Base-by-base conservation (phyloP, 169 alveolate genomes). In the Plasmodium gaboni region DNA sequence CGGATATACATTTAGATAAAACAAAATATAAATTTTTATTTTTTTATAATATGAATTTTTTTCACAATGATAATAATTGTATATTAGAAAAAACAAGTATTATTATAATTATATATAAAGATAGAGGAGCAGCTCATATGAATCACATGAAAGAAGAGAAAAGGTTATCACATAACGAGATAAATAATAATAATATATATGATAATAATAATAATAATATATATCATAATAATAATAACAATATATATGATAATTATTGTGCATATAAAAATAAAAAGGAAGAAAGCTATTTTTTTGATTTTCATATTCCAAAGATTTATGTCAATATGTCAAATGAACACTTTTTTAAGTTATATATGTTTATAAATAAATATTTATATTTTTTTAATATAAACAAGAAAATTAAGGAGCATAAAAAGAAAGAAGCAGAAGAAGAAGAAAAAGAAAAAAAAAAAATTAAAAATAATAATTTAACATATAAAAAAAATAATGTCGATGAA, bases 31-130 rank as follows among this genome's bases (percentile, higher is more conserved):
- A 68, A 28, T 83, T 83, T 55, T 83, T 83, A 57, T 83, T 68
- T 61, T 68, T 32, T 69, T 63, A 83, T 26, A 83, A 83, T n/a
- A 57, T 83, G 50, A 83, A 83, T 12, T 46, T 83, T 42, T 26
- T 71, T 10, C 91, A 83, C 44, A 42, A 83, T 48, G 22, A 22
- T 17, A 78, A 70, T 15, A 61, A 57, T 12, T 83, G 91, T 28
- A 15, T 83, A 12, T 13, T 83, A 48, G 38, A 67, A 24, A 69
- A 78, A 19, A 46, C 71, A 0, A 48, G n/a, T 46, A 19, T 48
- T 1, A 9, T 24, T 12, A 64, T 74, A 10, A 32, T 32, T 8
- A 24, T 78, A 12, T 78, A 68, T n/a, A 55, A 65, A 24, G 76
- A 65, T 4, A 38, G 55, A 32, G 46, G 10, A 38, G 1, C 9